Conservation (phyloP, 805 yeast species). For the Candida ortonii region DNA sequence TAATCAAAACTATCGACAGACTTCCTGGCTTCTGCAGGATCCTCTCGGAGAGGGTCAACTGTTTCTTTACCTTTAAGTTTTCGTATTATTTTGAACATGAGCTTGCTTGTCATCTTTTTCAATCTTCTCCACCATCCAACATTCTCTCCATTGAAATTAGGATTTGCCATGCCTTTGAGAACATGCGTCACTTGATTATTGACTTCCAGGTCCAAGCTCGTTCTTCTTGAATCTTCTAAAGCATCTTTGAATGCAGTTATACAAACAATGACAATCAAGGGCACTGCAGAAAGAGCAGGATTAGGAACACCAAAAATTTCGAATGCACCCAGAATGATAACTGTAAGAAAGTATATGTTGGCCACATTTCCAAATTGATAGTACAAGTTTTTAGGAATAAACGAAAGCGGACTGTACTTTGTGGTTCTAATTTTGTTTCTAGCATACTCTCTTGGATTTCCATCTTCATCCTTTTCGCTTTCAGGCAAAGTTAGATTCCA, state of each 20-base stretch:
- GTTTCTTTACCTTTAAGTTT: conserved; percentile 22
- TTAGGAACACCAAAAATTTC: conserved; percentile 77
- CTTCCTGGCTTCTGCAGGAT: conserved; percentile 23
- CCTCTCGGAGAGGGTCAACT: conserved; percentile 26
- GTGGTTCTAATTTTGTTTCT: conserved; percentile 94
- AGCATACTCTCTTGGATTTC: conserved; percentile 62
- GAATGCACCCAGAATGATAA: conserved; percentile 78
- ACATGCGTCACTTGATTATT: conserved; percentile 74
- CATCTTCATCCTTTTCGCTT: conserved; percentile 49
- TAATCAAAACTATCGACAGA: conserved; percentile 36
- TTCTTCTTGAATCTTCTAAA: conserved; percentile 75
- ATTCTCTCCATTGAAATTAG: conserved; percentile 60
- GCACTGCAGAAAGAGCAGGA: conserved; percentile 73
- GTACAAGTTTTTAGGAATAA: conserved; percentile 78
- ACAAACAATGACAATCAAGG: conserved; percentile 71
- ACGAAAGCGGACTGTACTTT: conserved; percentile 86
- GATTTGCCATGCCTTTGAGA: conserved; percentile 51
- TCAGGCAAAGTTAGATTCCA: conserved; percentile 63
- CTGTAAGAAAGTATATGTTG: conserved; percentile 76
- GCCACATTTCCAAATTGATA: conserved; percentile 88
- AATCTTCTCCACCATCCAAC: conserved; percentile 67
- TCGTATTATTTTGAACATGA: conserved; percentile 16
- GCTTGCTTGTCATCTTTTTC: conserved; percentile 44
- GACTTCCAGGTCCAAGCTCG: conserved; percentile 66
- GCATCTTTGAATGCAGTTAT: conserved; percentile 80